A percentile compares a stretch with the other conserved stretches of the same genome.
Evolutionary conservation across 2,329 filamentous ascomycete species (phyloP).

Genomic region (Thielaviopsis euricoi): DNA sequence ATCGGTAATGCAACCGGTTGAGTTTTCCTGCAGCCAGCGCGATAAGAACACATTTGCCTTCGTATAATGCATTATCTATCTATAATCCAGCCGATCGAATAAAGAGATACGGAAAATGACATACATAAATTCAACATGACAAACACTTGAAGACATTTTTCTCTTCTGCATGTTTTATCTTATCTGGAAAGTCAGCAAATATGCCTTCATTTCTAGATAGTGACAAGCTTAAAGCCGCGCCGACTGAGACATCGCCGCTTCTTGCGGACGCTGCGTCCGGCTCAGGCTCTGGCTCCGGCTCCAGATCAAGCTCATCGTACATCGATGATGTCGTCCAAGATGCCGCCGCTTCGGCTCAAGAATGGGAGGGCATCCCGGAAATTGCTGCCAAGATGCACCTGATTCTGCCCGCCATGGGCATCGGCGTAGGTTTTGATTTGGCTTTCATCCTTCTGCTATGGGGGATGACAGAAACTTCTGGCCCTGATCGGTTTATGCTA

Average conservation of each 20-base stretch:
- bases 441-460: too few relatives aligned
- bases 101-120: too few relatives aligned
- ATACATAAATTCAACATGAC: too few relatives aligned
- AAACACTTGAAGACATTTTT: too few relatives aligned
- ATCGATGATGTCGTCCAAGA: neutral
- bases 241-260: neutral
- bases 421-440: conserved; percentile 34
- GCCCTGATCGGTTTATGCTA: too few relatives aligned
- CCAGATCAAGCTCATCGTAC: neutral
- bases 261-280: neutral
- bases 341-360: neutral
- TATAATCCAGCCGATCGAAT: too few relatives aligned
- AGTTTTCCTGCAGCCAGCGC: too few relatives aligned
- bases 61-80: too few relatives aligned
- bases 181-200: neutral
- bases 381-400: conserved; percentile 23
- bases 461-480: too few relatives aligned
- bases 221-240: neutral
- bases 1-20: too few relatives aligned
- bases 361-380: conserved; percentile 15
- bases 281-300: neutral
- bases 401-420: conserved; percentile 22
- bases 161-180: too few relatives aligned
- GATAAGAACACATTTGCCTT: too few relatives aligned
- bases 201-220: neutral